Base-by-base conservation (phyloP, 169 alveolate genomes). In the Eimeria sp. region DNA sequence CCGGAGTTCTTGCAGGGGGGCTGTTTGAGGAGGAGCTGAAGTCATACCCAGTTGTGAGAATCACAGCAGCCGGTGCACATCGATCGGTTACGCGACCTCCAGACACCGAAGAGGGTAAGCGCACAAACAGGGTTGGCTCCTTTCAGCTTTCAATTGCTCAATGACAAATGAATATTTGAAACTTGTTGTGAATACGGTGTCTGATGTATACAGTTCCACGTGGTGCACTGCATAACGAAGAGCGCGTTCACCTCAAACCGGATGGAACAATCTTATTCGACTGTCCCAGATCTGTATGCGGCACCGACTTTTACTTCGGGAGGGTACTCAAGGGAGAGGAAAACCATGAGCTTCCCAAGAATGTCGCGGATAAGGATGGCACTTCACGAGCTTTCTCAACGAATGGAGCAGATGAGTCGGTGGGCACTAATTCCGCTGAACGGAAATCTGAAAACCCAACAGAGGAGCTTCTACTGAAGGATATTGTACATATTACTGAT, bases 241-340 rank as follows among this genome's bases (percentile, higher is more conserved):
- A 85, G 33, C 80, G 93, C n/a, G 93, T 85, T 23, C 80, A 64
- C 93, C 3, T 85, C 66, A 37, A 64, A 18, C n/a, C 77, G 40
- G 93, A 85, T 64, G 77, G 93, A 33, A 37, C 93, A 60, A 0
- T 85, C n/a, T 62, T 30, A 40, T 85, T 85, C 60, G 82, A 58
- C 58, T 85, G 93, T 85, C 93, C 93, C n/a, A 23, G 33, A 37
- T 85, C 93, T 33, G 93, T 85, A 40, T 85, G 93, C 80, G 80
- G 80, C 18, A 40, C 66, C 40, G 62, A 83, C 37, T 83, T 83
- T 60, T 83, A 56, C 23, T 83, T 83, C 27, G 90, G 90, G 77
- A 85, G 93, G 30, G 76, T 27, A 16, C 33, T 30, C 4, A 30
- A 20, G 27, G 71, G 18, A 54, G 74, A 37, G 71, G 52, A 58